Base-by-base conservation (phyloP, 306 rosid species). In the Boehmeria nivea region DNA sequence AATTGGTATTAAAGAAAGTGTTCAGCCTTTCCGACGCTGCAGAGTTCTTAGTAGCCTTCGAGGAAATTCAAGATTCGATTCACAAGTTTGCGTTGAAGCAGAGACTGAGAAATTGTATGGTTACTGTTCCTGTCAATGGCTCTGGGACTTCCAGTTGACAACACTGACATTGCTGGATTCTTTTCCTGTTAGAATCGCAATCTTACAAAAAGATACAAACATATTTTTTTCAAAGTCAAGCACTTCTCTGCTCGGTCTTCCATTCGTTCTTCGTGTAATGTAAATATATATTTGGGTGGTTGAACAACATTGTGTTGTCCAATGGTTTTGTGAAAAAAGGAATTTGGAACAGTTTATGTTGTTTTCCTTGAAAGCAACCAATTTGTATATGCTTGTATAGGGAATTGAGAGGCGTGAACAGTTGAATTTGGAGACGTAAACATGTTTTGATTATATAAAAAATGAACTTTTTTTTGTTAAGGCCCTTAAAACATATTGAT, bases 41-140 rank as follows among this genome's bases (percentile, higher is more conserved):
- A 9, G 82, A 72, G 61, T 77, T 72, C 59, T 34, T 77, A 9
- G 75, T 72, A 25, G 76, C 75, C 22, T 77, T 77, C 12, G 75
- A 77, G 63, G 78, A 73, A 60, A 72, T 72, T 59, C 78, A 68
- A 68, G 75, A 68, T 43, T 24, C 57, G 23, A 64, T 72, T 50
- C 82, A 72, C 40, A 72, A 54, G 72, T 26, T 59, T 60, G 75
- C 78, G 16, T 38, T 54, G 42, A 55, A 50, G 44, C 72, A 72
- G 38, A 63, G 53, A 42, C 15, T 49, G 22, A 58, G 31, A 43
- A 76, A 59, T 53, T 78, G 75, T 44, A 54, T 78, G 24, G 69
- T 59, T 23, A 47, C 60, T 2, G 22, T 77, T 39, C 61, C 78
- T 15, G 19, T 50, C 61, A 76, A 47, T 57, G 43, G 21, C 39